Conservation (phyloP, 1,284 basidiomycete genomes). For the Puccinia brachypodii region DNA sequence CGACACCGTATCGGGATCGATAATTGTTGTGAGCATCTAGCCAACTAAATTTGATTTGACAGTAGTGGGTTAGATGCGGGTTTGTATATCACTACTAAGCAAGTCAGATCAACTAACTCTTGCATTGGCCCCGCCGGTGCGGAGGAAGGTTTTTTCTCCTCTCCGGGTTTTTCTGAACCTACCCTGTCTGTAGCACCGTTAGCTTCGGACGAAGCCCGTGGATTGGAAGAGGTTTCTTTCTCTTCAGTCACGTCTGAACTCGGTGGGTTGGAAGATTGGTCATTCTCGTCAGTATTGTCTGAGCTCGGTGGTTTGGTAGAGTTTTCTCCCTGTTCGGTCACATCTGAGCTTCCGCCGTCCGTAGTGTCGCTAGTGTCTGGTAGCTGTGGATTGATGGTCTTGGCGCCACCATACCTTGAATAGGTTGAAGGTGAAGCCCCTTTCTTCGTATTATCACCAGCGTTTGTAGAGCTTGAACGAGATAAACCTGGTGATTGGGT, state of each 20-base stretch:
- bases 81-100: background rate
- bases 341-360: background rate
- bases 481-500: slow-evolving; percentile 7
- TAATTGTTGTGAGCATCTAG: slow-evolving; percentile 37
- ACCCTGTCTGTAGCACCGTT: no score
- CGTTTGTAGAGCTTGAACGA: background rate
- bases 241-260: background rate
- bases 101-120: slow-evolving; percentile 12
- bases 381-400: background rate
- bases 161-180: no score
- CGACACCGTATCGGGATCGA: slow-evolving; percentile 27
- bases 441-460: background rate
- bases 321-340: background rate
- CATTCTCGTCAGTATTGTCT: background rate
- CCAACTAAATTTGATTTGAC: slow-evolving; percentile 24
- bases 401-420: background rate
- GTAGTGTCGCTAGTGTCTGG: background rate
- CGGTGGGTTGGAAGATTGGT: no score
- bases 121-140: background rate
- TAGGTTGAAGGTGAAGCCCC: background rate
- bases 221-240: no score
- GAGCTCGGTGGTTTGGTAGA: background rate
- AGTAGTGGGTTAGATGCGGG: background rate
- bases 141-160: background rate
- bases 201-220: no score